These are phyloP conservation scores for Theobroma cacao DNA, from an alignment of 345 rosid genomes.

Conservation along the genomic window DNA sequence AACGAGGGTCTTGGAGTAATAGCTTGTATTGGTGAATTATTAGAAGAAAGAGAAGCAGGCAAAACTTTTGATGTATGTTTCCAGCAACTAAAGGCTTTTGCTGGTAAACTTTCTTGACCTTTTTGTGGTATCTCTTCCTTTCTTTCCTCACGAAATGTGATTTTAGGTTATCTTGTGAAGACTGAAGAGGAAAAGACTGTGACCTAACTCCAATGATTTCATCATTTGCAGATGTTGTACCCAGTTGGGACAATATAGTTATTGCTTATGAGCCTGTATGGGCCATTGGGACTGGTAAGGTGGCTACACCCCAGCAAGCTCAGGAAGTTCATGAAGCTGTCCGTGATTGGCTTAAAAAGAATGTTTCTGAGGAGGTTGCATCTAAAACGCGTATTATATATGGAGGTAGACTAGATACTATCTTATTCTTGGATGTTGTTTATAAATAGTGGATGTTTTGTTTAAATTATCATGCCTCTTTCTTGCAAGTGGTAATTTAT, in stretches of 20 bases:
- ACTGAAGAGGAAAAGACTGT: background rate
- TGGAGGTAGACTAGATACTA: slow-evolving; percentile 55
- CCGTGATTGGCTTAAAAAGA: slow-evolving; percentile 92
- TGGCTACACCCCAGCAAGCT: slow-evolving; percentile 92
- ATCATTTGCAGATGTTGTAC: slow-evolving; percentile 63
- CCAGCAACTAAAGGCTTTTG: slow-evolving; percentile 81
- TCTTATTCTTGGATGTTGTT: background rate
- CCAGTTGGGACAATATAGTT: slow-evolving; percentile 88
- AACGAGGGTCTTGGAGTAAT: slow-evolving; percentile 86
- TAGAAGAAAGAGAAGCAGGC: slow-evolving; percentile 94
- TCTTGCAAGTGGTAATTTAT: background rate
- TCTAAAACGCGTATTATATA: slow-evolving; percentile 91
- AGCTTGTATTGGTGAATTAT: slow-evolving; percentile 88
- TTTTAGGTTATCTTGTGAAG: background rate
- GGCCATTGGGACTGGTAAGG: slow-evolving; percentile 99
- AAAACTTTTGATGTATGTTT: slow-evolving; percentile 95
- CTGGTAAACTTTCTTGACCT: slow-evolving; percentile 45
- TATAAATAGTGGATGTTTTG: background rate
- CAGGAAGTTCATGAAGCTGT: slow-evolving; percentile 91
- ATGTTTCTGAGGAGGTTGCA: slow-evolving; percentile 84
- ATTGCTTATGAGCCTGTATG: slow-evolving; percentile 98
- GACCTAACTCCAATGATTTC: background rate
- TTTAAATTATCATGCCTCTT: background rate
- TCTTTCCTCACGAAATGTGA: background rate
- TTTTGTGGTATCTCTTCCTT: background rate